These are phyloP conservation scores for Metarhizium anisopliae DNA, from an alignment of 2,329 filamentous ascomycete species.

Conservation along the genomic window DNA sequence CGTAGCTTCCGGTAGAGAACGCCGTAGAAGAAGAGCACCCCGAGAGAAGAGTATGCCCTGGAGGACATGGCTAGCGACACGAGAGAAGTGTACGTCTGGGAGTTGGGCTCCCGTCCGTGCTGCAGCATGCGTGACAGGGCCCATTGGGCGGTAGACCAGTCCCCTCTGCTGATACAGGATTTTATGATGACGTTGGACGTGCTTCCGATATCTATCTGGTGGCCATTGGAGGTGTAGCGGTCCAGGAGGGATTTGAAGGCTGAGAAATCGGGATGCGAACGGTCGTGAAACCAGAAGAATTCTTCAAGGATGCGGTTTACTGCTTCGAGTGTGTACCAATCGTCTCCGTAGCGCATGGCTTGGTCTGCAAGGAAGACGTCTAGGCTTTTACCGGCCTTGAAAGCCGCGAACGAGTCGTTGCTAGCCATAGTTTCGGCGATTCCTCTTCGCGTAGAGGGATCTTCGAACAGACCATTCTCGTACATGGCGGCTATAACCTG, in stretches of 20 bases:
- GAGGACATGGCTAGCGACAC: conserved; percentile 25
- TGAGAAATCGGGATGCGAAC: conserved; percentile 11
- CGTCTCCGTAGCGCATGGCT: conserved; percentile 32
- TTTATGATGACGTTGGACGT: conserved; percentile 31
- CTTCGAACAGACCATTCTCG: conserved; percentile 31
- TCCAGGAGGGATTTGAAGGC: conserved; percentile 20
- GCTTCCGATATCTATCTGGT: conserved; percentile 15
- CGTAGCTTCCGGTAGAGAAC: conserved; percentile 21
- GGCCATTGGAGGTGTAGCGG: conserved; percentile 13
- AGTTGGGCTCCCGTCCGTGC: conserved; percentile 16
- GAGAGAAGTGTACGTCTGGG: conserved; percentile 27
- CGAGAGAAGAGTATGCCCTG: conserved; percentile 21
- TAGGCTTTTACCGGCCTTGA: conserved; percentile 24
- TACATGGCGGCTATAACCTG: conserved; percentile 39
- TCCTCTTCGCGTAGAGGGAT: conserved; percentile 23
- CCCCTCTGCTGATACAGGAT: conserved; percentile 15
- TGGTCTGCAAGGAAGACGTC: conserved; percentile 31
- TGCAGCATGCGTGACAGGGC: conserved; percentile 17
- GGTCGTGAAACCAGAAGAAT: conserved; percentile 29
- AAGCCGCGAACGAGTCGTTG: conserved; percentile 33
- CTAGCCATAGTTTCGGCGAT: conserved; percentile 34
- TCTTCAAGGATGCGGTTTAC: conserved; percentile 32
- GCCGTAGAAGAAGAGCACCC: conserved; percentile 23
- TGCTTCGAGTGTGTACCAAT: conserved; percentile 32
- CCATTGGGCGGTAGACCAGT: conserved; percentile 25